phyloP scores from a whole-genome alignment of 2,329 filamentous ascomycete species.

The Diplodia mutila region DNA sequence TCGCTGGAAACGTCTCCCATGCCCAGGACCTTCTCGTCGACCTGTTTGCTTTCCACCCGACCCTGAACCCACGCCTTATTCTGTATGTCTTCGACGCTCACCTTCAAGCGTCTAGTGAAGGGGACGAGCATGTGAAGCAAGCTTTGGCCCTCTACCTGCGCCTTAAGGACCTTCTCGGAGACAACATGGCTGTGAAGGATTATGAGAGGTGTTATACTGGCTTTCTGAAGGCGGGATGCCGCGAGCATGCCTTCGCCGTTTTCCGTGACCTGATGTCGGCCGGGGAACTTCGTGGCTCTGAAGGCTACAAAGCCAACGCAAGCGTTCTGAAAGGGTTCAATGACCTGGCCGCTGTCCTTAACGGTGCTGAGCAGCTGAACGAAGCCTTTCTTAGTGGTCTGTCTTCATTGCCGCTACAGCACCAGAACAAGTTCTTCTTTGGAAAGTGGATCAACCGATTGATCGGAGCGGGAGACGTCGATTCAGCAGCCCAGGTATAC shows the following conservation, averaged over 20 bases:
- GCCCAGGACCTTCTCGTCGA: conserved; percentile 61
- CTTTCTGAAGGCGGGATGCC: conserved; percentile 68
- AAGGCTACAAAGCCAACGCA: not conserved
- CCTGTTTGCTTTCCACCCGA: conserved; percentile 53
- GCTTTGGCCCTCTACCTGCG: conserved; percentile 71
- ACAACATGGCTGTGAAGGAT: conserved; percentile 69
- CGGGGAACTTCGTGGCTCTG: not conserved
- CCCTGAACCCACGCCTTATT: conserved; percentile 60
- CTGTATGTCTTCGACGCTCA: conserved; percentile 72
- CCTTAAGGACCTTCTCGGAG: conserved; percentile 64
- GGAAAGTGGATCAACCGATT: conserved; percentile 87
- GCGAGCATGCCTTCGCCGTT: conserved; percentile 70
- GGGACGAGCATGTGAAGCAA: conserved; percentile 47
- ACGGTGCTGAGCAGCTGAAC: conserved; percentile 47
- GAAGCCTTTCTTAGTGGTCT: conserved; percentile 55
- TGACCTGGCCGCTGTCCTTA: conserved; percentile 25
- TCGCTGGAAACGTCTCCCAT: conserved; percentile 60
- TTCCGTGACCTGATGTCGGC: conserved; percentile 77
- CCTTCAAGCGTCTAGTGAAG: conserved; percentile 53
- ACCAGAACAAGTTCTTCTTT: conserved; percentile 77
- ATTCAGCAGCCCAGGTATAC: conserved; percentile 73
- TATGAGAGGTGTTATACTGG: conserved; percentile 75
- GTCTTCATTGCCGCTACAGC: conserved; percentile 54
- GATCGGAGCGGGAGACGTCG: conserved; percentile 63
- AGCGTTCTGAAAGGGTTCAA: conserved; percentile 5